These are phyloP conservation scores for Acer yangbiense DNA, from an alignment of 345 rosid genomes.

Conservation along the genomic window DNA sequence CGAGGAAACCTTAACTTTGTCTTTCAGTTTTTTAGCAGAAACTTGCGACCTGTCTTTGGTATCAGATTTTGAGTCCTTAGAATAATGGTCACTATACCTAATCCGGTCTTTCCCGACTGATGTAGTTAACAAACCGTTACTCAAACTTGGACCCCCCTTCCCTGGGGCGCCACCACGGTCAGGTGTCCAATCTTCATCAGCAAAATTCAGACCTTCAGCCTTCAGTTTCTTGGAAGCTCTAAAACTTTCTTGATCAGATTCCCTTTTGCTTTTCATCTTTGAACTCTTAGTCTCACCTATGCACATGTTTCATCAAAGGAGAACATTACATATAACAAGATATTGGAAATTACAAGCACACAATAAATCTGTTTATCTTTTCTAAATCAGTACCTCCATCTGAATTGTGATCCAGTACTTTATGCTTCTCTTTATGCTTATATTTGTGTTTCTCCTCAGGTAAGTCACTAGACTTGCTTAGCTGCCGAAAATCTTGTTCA, in stretches of 20 bases:
- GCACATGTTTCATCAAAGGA: constrained; percentile 26
- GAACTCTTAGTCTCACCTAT: constrained; percentile 57
- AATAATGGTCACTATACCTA: constrained; percentile 36
- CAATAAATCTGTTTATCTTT: constrained; percentile 9
- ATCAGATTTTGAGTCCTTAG: constrained; percentile 43
- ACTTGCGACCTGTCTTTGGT: constrained; percentile 38
- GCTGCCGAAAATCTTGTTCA: constrained; percentile 48
- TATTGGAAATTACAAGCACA: constrained; percentile 14
- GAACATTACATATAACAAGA: constrained; percentile 21
- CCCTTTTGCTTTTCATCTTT: constrained; percentile 65
- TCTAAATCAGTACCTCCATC: constrained; percentile 70
- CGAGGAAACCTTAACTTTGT: constrained; percentile 31
- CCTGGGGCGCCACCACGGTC: constrained; percentile 39
- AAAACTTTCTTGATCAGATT: constrained; percentile 47
- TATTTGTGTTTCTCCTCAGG: constrained; percentile 45
- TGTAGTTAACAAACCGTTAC: constrained; percentile 46
- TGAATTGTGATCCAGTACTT: constrained; percentile 42
- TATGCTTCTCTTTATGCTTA: constrained; percentile 68
- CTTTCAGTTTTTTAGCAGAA: constrained; percentile 49
- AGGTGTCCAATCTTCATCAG: constrained; percentile 50
- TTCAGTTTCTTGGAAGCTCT: constrained; percentile 68
- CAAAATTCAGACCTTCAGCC: constrained; percentile 42
- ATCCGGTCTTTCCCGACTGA: constrained; percentile 50
- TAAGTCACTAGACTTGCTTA: constrained; percentile 40
- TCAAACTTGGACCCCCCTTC: constrained; percentile 49